Evolutionary conservation across 257 asterid species (phyloP).

Genomic region (Nyctanthes arbortristis): DNA sequence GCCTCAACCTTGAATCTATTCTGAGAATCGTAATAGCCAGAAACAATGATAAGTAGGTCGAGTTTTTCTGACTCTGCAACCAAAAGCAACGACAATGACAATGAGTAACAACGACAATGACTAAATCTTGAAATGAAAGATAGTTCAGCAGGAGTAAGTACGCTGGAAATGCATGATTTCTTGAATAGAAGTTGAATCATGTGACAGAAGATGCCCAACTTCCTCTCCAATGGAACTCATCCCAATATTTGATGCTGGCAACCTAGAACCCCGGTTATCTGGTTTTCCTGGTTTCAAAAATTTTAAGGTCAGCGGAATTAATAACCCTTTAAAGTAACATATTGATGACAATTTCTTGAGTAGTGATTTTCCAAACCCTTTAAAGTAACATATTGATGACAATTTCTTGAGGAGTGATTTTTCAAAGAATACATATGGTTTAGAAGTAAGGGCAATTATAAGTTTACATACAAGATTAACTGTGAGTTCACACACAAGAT

Average conservation of each 20-base stretch:
- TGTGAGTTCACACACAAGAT: too few species aligned
- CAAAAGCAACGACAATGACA: constrained; percentile 4
- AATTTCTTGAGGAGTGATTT: too few species aligned
- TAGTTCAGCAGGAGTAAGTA: constrained; percentile 20
- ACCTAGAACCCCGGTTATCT: constrained; percentile 34
- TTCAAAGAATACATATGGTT: too few species aligned
- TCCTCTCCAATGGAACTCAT: constrained; percentile 86
- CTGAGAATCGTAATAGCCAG: constrained; percentile 71
- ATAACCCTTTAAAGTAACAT: constrained; percentile 11
- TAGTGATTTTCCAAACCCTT: too few species aligned
- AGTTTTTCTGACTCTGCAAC: constrained; percentile 67
- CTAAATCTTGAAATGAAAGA: background rate
- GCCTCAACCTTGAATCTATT: too few species aligned
- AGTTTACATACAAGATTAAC: too few species aligned
- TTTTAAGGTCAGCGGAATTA: constrained; percentile 12
- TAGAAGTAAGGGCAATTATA: too few species aligned
- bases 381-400: constrained; percentile 2
- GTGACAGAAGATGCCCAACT: constrained; percentile 62
- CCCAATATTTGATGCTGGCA: constrained; percentile 49
- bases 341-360: too few species aligned
- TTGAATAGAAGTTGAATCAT: constrained; percentile 48
- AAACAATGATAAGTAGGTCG: constrained; percentile 56
- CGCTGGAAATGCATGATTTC: constrained; percentile 65
- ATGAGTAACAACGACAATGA: background rate
- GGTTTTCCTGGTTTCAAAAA: constrained; percentile 46